Base-by-base conservation (phyloP, 352 stramenopile genomes). In the Pythium sp. region DNA sequence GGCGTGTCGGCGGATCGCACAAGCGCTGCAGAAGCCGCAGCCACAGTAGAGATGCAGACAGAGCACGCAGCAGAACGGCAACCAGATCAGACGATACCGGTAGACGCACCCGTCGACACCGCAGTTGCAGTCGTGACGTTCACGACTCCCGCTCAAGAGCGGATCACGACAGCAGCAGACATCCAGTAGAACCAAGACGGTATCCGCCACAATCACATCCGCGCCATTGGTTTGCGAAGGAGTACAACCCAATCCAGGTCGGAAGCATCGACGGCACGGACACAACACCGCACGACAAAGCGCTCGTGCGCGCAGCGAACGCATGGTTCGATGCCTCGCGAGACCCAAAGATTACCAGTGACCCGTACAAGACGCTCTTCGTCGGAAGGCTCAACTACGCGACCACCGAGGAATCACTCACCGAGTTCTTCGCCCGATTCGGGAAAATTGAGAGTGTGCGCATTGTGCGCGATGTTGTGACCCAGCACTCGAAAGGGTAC, bases 251-350 rank as follows among this genome's bases (percentile, higher is more conserved):
- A 6, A 62, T 85, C n/a, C 76, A 82, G 61, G 77, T 81, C 18
- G 85, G 87, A 36, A 91, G 77, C 65, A 93, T 93, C 62, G 87
- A 93, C 56, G 84, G 87, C 24, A 87, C 82, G 0, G 82, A 86
- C 68, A 81, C 75, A 6, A 65, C 32, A 7, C 76, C 83, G 15
- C 86, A 94, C 58, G 86, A 94, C 74, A 85, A 80, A 20, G 87
- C 81, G 5, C 67, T 95, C 30, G 63, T 76, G 36, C 81, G 84
- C 0, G 87, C 87, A 18, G n/a, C 73, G n/a, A 63, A 66, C 0
- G 70, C 81, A 8, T 67, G 32, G 20, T 95, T 87, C 57, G 84
- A 95, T 41, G 62, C 84, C 18, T 71, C 69, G 4, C 75, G 62
- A 4, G 87, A 95, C 61, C 73, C 81, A 11, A 71, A 92, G 64